Conservation (phyloP, 2,329 filamentous ascomycete species). For the Aureobasidium pullulans region DNA sequence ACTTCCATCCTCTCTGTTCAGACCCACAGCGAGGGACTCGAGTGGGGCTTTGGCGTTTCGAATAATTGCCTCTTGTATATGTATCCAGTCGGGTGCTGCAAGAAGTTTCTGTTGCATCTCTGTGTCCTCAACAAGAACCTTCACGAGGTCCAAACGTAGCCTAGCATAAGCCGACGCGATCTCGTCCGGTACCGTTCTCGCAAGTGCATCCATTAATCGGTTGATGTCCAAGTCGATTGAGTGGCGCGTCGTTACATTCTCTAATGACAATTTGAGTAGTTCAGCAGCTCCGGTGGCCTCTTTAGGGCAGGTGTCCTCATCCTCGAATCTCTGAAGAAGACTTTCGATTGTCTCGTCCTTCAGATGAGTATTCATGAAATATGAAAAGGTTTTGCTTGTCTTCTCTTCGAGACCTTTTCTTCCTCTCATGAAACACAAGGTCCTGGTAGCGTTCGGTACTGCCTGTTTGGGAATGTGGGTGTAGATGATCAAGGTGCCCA, state of each 20-base stretch:
- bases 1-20: background rate
- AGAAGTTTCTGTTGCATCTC: slow-evolving; percentile 7
- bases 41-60: slow-evolving; percentile 8
- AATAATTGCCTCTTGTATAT: slow-evolving; percentile 8
- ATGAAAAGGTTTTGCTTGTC: slow-evolving; percentile 15
- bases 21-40: background rate
- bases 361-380: slow-evolving; percentile 15
- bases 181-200: background rate
- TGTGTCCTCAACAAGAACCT: background rate
- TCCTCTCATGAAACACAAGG: background rate
- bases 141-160: background rate
- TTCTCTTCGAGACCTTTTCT: slow-evolving; percentile 10
- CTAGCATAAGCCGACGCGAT: background rate
- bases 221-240: slow-evolving; percentile 3
- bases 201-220: slow-evolving; percentile 6
- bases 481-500: slow-evolving; percentile 10
- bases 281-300: slow-evolving; percentile 1
- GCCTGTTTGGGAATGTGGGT: slow-evolving; percentile 2
- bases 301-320: background rate
- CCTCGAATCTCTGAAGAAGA: slow-evolving; percentile 8
- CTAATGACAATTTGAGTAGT: background rate
- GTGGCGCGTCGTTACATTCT: background rate
- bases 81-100: slow-evolving; percentile 7
- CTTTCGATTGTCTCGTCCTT: slow-evolving; percentile 14
- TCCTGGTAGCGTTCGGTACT: background rate